Evolutionary conservation across 306 rosid species (phyloP).

Genomic region (Lathyrus oleraceus): DNA sequence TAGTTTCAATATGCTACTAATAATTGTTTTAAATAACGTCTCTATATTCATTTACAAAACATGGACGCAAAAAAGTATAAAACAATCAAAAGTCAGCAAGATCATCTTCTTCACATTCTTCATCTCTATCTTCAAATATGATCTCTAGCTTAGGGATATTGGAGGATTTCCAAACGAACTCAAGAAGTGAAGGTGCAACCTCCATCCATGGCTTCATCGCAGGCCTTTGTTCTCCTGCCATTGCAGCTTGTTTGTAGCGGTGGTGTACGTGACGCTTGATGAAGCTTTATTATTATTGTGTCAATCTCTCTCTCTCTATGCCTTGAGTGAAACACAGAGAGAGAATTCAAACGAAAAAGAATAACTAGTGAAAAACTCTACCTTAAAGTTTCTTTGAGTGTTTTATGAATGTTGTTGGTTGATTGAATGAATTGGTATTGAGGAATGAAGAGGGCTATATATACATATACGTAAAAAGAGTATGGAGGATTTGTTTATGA

Average conservation of each 20-base stretch:
- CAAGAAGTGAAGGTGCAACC: constrained; percentile 55
- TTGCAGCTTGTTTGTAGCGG: constrained; percentile 6
- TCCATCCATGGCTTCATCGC: constrained; percentile 52
- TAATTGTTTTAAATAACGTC: constrained; percentile 16
- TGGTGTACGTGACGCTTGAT: background rate
- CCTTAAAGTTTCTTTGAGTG: background rate
- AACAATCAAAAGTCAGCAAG: constrained; percentile 10
- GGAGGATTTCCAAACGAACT: constrained; percentile 43
- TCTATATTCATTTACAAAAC: constrained; percentile 24
- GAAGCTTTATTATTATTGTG: constrained; percentile 14
- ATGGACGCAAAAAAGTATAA: constrained; percentile 31
- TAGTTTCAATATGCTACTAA: constrained; percentile 1
- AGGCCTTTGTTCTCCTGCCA: constrained; percentile 41
- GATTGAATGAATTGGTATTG: background rate
- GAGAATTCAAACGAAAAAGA: background rate
- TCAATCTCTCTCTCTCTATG: constrained; percentile 39
- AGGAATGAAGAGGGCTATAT: constrained; percentile 3
- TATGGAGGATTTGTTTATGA: background rate
- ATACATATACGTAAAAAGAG: background rate
- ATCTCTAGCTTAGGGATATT: constrained; percentile 50
- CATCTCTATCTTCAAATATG: constrained; percentile 48
- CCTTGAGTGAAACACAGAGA: constrained; percentile 34
- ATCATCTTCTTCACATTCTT: constrained; percentile 38
- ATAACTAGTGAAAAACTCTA: background rate
- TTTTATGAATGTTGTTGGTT: background rate